These are phyloP conservation scores for Macrolepiota fuliginosa DNA, from an alignment of 768 basidiomycete species.

Conservation along the genomic window DNA sequence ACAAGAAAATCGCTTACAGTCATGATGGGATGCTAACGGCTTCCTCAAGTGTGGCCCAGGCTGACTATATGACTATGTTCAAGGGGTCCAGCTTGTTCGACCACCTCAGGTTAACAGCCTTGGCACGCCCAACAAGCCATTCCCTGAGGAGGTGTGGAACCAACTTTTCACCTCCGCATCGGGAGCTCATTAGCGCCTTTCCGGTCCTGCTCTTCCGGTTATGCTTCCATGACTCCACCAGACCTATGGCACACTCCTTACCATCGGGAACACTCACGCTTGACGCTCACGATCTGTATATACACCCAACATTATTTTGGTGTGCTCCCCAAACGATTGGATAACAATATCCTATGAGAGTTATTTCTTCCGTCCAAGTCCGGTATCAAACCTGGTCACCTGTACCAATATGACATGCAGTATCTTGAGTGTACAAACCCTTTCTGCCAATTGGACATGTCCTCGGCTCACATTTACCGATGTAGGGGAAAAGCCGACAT, in stretches of 20 bases:
- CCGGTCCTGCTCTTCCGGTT: neutral
- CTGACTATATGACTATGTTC: neutral
- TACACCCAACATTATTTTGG: neutral
- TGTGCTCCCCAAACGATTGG: neutral
- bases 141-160: neutral
- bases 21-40: neutral
- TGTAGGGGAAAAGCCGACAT: neutral
- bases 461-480: slow-evolving; percentile 4
- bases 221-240: slow-evolving; percentile 1
- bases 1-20: neutral
- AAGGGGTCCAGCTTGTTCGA: neutral
- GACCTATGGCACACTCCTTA: neutral
- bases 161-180: neutral
- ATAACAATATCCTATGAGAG: neutral
- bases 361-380: slow-evolving; percentile 1
- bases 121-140: neutral
- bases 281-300: neutral
- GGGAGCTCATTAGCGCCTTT: neutral
- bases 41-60: neutral
- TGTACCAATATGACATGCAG: slow-evolving; percentile 5
- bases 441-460: slow-evolving; percentile 6
- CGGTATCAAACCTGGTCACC: slow-evolving; percentile 6
- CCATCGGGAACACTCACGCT: neutral
- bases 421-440: neutral
- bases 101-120: neutral